Evolutionary conservation across 2,329 filamentous ascomycete genomes (phyloP), one percentile per base, ranked within the genome.

Genomic region (Cladosporium phlei): DNA sequence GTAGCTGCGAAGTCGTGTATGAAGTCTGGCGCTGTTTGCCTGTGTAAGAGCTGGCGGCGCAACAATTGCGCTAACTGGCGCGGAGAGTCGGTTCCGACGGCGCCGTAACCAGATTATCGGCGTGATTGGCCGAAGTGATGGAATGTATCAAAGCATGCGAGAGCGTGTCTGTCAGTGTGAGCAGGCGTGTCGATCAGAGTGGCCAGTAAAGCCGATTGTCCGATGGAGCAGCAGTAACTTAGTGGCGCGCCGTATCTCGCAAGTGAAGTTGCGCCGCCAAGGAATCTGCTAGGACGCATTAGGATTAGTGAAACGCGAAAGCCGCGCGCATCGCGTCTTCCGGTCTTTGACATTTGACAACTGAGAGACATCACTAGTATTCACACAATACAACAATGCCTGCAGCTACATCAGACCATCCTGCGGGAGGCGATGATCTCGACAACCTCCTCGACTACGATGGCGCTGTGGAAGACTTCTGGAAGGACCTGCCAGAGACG

Each of bases 381-480:
- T 5, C 11, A 42, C n/a, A 16, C 25, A n/a, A 32, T 17, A n/a
- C 25, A n/a, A 3, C 14, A 45, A 45, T 45, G 42, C 32, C 42
- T 17, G 17, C 42, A 14, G 22, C 32, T 12, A 44, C 40, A 35
- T 28, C 40, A 16, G 8, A 16, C 24, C 16, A 53, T n/a, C 47
- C 50, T 27, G 47, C 49, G 4, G 52, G 43, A 16, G 49, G 68
- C 3, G 71, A 77, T 45, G 74, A 78, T 19, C 68, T 82, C 21
- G 80, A 86, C 51, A 82, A 83, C 40, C 73, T 95, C 8, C 84
- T 93, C 56, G 80, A 90, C 58, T 91, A 91, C 61, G 83, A 88
- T 56, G 72, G 82, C 9, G 81, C 67, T 6, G 70, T 73, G 49
- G 73, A 74, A 48, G 69, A 75, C 35, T 68, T 77, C 45, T 65